Evolutionary conservation across 352 stramenopile species (phyloP), one percentile per base, ranked within the genome.

Genomic region (Phytopythium kandeliae): DNA sequence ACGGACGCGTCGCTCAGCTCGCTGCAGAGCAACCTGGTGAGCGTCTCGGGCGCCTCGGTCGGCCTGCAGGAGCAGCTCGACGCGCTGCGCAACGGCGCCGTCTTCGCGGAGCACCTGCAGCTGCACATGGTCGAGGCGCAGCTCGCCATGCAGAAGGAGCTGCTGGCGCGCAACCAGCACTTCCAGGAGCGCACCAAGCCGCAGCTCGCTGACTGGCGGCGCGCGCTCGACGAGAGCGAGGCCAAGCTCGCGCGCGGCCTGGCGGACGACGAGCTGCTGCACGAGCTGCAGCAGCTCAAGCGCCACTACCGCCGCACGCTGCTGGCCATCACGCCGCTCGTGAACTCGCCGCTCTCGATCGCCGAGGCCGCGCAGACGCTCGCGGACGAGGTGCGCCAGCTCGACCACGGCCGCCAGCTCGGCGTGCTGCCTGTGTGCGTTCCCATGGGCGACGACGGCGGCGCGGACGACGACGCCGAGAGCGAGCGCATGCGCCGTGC

Each of bases 131-230:
- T 92, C 41, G 82, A 89, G 28, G 45, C 63, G 4, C 61, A 74
- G 4, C 56, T 89, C 31, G 64, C 65, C 5, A 73, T 85, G 51
- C 73, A 89, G 37, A 90, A 92, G 44, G 77, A 90, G 38, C 46
- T 85, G 11, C 55, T 92, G 10, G 58, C 78, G 21, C 70, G 74
- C 21, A 88, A 92, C 41, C 73, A 89, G 66, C 71, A 64, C 19
- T 67, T 78, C 49, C 78, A 90, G 41, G 74, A 88, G 24, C 75
- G 71, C 12, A 76, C 67, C 2, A 92, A 88, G 44, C 74, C 74
- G 3, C 68, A 79, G 35, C 47, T 92, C 4, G 69, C 60, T 4
- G 81, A 92, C 35, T 92, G 81, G 81, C 65, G 76, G 11, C 80
- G 82, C 35, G 61, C 63, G 15, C 56, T 91, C 28, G 73, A 85